Percentiles rank a stretch among this genome's conserved stretches.
Conservation (phyloP, 1,139 yeast species). For the Yamadazyma buinensis region DNA sequence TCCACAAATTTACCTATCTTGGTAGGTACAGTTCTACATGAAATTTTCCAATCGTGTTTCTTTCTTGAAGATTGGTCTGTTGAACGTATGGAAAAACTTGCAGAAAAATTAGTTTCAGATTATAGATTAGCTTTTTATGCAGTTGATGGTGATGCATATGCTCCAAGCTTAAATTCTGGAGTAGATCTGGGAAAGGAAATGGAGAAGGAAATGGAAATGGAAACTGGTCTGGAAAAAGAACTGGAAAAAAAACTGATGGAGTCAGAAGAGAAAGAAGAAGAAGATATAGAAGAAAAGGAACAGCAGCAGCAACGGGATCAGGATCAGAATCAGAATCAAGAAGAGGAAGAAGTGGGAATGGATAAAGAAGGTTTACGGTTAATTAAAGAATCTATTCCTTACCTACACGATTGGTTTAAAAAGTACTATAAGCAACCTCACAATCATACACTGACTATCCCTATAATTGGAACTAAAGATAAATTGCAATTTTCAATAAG, state of each 20-base stretch:
- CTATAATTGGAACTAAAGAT: conserved; percentile 34
- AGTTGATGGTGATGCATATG: too few species aligned
- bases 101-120: conserved; percentile 42
- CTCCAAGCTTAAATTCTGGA: too few species aligned
- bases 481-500: conserved; percentile 48
- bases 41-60: conserved; percentile 69
- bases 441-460: conserved; percentile 23
- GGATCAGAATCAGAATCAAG: too few species aligned
- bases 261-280: conserved; percentile 37
- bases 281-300: background rate
- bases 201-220: conserved; percentile 36
- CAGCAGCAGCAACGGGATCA: conserved; percentile 12
- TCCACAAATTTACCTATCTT: conserved; percentile 58
- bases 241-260: too few species aligned
- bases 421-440: conserved; percentile 34
- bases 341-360: background rate
- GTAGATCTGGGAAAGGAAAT: too few species aligned
- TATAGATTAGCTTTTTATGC: conserved; percentile 48
- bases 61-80: conserved; percentile 36
- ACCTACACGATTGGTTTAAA: conserved; percentile 62
- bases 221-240: conserved; percentile 23
- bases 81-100: conserved; percentile 40
- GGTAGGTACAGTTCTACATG: conserved; percentile 78
- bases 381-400: conserved; percentile 41
- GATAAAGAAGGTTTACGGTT: conserved; percentile 10